Conservation (phyloP, 2,329 filamentous ascomycete species). For the Ophiostoma sp. region DNA sequence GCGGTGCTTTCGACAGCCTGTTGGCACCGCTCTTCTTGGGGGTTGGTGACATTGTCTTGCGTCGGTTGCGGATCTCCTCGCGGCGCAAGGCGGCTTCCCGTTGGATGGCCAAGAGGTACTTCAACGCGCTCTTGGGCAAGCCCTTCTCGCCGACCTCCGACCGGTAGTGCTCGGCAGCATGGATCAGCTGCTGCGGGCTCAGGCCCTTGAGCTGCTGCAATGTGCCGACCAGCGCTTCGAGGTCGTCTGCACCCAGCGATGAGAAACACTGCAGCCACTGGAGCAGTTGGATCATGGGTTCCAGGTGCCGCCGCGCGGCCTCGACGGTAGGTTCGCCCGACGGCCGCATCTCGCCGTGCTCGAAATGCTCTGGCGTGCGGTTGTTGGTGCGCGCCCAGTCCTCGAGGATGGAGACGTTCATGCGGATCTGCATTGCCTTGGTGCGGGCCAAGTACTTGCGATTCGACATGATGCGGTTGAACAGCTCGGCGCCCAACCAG, state of each 20-base stretch:
- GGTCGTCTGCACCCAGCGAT: slow-evolving; percentile 75
- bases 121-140: slow-evolving; percentile 78
- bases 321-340: slow-evolving; percentile 85
- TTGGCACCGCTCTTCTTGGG: slow-evolving; percentile 27
- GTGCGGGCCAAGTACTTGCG: slow-evolving; percentile 89
- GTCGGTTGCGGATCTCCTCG: slow-evolving; percentile 45
- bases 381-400: slow-evolving; percentile 96
- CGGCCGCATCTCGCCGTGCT: slow-evolving; percentile 79
- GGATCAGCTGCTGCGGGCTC: slow-evolving; percentile 81
- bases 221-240: slow-evolving; percentile 82
- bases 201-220: slow-evolving; percentile 82
- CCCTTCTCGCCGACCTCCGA: slow-evolving; percentile 93
- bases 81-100: slow-evolving; percentile 62
- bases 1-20: slow-evolving; percentile 7
- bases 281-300: slow-evolving; percentile 84
- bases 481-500: slow-evolving; percentile 92
- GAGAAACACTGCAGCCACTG: slow-evolving; percentile 99
- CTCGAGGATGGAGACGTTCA: slow-evolving; percentile 93
- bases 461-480: slow-evolving; percentile 97
- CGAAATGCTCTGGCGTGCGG: slow-evolving; percentile 88
- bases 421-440: slow-evolving; percentile 98
- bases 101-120: slow-evolving; percentile 76
- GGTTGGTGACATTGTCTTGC: slow-evolving; percentile 42
- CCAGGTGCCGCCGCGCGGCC: slow-evolving; percentile 74
- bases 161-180: slow-evolving; percentile 86